These are phyloP conservation scores for Wickerhamiella siamensis DNA, from an alignment of 805 yeast species.

Conservation along the genomic window DNA sequence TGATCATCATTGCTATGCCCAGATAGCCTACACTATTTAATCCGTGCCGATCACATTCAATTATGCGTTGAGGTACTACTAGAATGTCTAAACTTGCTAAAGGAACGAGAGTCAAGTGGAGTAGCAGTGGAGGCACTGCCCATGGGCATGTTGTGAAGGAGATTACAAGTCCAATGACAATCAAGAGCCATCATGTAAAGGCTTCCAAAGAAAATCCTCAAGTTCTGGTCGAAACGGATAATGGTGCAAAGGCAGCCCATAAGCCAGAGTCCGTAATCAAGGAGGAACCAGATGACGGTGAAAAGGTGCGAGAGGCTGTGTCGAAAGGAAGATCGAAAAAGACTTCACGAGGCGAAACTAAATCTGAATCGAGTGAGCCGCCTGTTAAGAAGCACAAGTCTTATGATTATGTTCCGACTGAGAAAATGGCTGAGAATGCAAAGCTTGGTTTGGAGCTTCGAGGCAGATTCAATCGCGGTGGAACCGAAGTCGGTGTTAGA, in stretches of 20 bases:
- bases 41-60: not conserved
- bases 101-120: not conserved
- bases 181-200: not conserved
- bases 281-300: not conserved
- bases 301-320: not conserved
- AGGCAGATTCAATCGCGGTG: not conserved
- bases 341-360: not conserved
- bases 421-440: not conserved
- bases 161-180: not conserved
- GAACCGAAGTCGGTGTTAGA: not conserved
- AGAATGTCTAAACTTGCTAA: not conserved
- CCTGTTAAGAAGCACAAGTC: not conserved
- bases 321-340: not conserved
- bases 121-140: not conserved
- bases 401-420: not conserved
- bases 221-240: not conserved
- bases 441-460: not conserved
- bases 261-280: not conserved
- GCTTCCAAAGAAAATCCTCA: not conserved
- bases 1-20: not conserved
- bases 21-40: not conserved
- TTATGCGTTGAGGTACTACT: not conserved
- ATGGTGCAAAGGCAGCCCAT: not conserved
- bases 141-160: not conserved
- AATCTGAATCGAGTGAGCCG: not conserved